phyloP scores from a whole-genome alignment of 768 basidiomycete genomes.

The Tylopilus rubrobrunneus region DNA sequence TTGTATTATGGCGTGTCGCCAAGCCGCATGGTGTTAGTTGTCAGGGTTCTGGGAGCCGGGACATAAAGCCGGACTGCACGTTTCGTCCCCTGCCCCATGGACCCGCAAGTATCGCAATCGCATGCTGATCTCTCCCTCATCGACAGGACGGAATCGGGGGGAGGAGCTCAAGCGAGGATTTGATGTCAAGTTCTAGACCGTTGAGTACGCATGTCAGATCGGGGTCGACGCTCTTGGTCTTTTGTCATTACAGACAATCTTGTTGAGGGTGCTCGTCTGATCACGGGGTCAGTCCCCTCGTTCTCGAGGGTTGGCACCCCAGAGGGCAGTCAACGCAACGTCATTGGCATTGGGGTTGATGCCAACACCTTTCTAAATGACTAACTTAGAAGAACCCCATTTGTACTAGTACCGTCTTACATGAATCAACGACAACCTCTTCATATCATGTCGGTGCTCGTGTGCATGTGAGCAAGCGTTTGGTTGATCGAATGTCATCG shows the following conservation, averaged over 20 bases:
- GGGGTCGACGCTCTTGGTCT: slow-evolving; percentile 7
- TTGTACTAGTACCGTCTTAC: slow-evolving; percentile 1
- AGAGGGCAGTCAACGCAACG: slow-evolving; percentile 9
- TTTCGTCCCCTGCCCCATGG: slow-evolving; percentile 19
- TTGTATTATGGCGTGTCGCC: slow-evolving; percentile 18
- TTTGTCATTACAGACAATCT: slow-evolving; percentile 1
- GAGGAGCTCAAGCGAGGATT: slow-evolving; percentile 25
- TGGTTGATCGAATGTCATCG: slow-evolving; percentile 1
- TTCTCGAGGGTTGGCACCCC: slow-evolving; percentile 16
- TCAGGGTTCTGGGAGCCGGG: slow-evolving; percentile 24
- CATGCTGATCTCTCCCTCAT: slow-evolving; percentile 20
- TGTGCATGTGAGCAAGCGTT: not conserved
- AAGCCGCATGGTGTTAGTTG: slow-evolving; percentile 28
- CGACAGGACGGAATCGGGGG: slow-evolving; percentile 23
- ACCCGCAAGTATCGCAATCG: slow-evolving; percentile 14
- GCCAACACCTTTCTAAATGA: slow-evolving; percentile 8
- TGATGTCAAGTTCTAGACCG: slow-evolving; percentile 28
- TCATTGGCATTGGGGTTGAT: slow-evolving; percentile 16
- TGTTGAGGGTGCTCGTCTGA: slow-evolving; percentile 3
- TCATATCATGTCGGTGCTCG: slow-evolving; percentile 11
- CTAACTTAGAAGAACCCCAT: slow-evolving; percentile 15
- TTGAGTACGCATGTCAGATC: slow-evolving; percentile 11
- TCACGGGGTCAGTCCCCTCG: slow-evolving; percentile 9
- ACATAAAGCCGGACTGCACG: slow-evolving; percentile 20
- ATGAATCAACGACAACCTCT: slow-evolving; percentile 3